Base-by-base conservation (phyloP, 805 yeast species). In the Spathaspora sp. region DNA sequence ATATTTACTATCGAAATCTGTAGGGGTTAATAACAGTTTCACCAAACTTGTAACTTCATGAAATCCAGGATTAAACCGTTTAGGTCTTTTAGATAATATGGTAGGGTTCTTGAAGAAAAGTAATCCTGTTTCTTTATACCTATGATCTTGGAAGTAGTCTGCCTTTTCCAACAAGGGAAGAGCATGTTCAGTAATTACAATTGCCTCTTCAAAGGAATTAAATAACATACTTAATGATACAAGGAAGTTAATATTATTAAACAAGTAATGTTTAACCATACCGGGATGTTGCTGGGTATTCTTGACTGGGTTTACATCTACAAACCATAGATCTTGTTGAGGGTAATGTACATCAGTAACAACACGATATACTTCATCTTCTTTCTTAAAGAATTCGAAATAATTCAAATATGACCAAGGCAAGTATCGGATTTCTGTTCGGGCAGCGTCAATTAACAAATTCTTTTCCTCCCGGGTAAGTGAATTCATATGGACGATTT, bases 131-230 rank as follows among this genome's bases (percentile, higher is more conserved):
- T 58, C 28, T 38, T 54, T 48, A 55, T 61, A 71, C 16, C 48
- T 46, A 26, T 57, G 56, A 18, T 54, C 51, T 12, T 58, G 51
- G 23, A 69, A 65, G 16, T 64, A 51, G 14, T 48, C 46, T 1
- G 52, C 52, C 5, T 53, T 50, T 10, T 60, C 59, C 14, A 59
- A 47, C 50, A 71, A 48, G 4, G 72, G 68, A 12, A 68, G 62
- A 3, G 63, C 54, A 42, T 65, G 59, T 11, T 69, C 62, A 9
- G 66, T 60, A 35, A 72, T 23, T 12, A 69, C 49, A 7, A 72
- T 50, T 2, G 60, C 57, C 26, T 69, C 67, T 44, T 66, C 69
- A 50, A 70, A 72, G 0, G 72, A 61, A 49, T 63, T 63, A 59
- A 69, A 70, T 11, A 73, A 54, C 2, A 62, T 53, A 10, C 73